Conservation (phyloP, 1,284 basidiomycete genomes). For the Athelia sp. region DNA sequence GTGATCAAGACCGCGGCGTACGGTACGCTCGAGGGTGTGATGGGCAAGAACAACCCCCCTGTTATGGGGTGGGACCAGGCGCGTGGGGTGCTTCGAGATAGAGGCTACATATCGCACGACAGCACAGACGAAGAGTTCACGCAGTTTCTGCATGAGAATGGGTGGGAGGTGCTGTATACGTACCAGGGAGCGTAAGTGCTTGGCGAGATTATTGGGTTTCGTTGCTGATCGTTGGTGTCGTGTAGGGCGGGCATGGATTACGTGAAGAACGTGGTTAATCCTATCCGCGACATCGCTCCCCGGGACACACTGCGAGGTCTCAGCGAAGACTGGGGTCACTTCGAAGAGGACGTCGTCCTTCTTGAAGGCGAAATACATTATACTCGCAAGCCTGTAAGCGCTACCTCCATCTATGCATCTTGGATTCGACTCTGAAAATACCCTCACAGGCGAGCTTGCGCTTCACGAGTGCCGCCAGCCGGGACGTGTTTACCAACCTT, state of each 20-base stretch:
- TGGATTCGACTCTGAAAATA: no score
- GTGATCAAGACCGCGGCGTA: constrained; percentile 1
- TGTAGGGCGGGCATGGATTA: constrained; percentile 33
- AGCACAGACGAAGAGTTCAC: constrained; percentile 22
- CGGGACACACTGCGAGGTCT: constrained; percentile 24
- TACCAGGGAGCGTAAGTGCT: constrained; percentile 30
- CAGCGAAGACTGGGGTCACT: constrained; percentile 25
- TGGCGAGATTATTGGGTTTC: neutral
- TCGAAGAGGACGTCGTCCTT: constrained; percentile 28
- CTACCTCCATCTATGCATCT: no score
- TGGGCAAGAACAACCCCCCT: no score
- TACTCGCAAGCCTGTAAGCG: constrained; percentile 29
- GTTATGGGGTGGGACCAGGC: no score
- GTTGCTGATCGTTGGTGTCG: neutral
- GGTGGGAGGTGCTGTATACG: constrained; percentile 26
- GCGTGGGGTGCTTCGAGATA: no score
- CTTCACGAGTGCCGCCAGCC: constrained; percentile 26
- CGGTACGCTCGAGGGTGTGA: neutral
- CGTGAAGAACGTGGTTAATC: constrained; percentile 31
- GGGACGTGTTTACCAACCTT: constrained; percentile 23
- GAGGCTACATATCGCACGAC: neutral
- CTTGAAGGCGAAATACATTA: constrained; percentile 34
- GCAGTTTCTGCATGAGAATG: constrained; percentile 22
- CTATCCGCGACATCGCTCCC: constrained; percentile 27
- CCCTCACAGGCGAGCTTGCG: constrained; percentile 28